phyloP scores from a whole-genome alignment of 352 stramenopile species.

The Phytophthora pluvialis region DNA sequence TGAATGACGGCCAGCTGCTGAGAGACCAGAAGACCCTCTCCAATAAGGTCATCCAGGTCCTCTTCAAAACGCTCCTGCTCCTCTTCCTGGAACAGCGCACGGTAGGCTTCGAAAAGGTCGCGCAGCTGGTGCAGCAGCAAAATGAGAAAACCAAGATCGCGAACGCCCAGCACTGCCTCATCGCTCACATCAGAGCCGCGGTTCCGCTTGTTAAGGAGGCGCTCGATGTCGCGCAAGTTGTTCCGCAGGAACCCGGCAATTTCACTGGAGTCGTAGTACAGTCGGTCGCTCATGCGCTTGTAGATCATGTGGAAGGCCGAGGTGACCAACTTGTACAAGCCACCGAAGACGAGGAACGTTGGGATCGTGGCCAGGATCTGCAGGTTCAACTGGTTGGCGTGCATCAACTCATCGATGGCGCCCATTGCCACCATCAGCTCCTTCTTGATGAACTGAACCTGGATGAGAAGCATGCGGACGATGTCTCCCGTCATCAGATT shows the following conservation, averaged over 20 bases:
- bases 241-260: constrained; percentile 81
- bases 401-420: constrained; percentile 88
- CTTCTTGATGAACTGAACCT: constrained; percentile 92
- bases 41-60: constrained; percentile 83
- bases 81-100: constrained; percentile 73
- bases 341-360: constrained; percentile 81
- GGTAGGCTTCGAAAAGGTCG: constrained; percentile 78
- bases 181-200: constrained; percentile 24
- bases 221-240: constrained; percentile 85
- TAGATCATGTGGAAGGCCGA: constrained; percentile 74
- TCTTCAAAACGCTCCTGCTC: constrained; percentile 87
- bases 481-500: constrained; percentile 89
- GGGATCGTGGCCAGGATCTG: constrained; percentile 87
- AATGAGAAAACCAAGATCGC: constrained; percentile 77
- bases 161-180: constrained; percentile 55
- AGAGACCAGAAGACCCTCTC: constrained; percentile 72
- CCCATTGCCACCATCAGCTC: constrained; percentile 90
- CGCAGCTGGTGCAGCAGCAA: constrained; percentile 80
- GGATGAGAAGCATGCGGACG: constrained; percentile 88
- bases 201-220: constrained; percentile 87
- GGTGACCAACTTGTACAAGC: constrained; percentile 67
- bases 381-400: constrained; percentile 88
- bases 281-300: constrained; percentile 76
- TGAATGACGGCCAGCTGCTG: constrained; percentile 88
- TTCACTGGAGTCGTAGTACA: constrained; percentile 81